Base-by-base conservation (phyloP, 306 rosid genomes). In the Comarum palustre region DNA sequence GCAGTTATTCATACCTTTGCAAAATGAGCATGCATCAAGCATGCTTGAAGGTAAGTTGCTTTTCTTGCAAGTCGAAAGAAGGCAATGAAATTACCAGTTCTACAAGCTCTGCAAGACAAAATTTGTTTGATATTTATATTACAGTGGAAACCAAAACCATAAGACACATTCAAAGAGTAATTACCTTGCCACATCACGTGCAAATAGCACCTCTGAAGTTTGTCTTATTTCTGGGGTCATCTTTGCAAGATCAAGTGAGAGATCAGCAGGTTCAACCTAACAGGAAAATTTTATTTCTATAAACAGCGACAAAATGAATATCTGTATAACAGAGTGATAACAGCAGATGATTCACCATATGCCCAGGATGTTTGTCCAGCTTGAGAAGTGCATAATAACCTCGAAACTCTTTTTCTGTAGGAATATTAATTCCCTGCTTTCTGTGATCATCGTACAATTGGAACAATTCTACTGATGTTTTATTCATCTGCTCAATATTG, bases 211-310 rank as follows among this genome's bases (percentile, higher is more conserved):
- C 86, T 94, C 97, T 24, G 92, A 84, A 60, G 97, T 84, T 75
- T 91, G 97, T 88, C 99, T 86, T 80, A 87, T 91, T 81, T 87
- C 96, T 20, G 97, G 90, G 72, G 97, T 85, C 99, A 94, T 94
- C 90, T 91, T 88, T 57, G 99, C 96, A 85, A 94, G 97, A 87
- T 94, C 99, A 52, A 91, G 97, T 31, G 99, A 94, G 80, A 94
- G 96, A 91, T 94, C 99, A 76, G 96, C 96, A 74, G 99, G 96
- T 88, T 94, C 97, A 88, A 94, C 99, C 99, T 91, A 85, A 80
- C 32, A 80, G 66, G 38, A 84, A 78, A 77, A 63, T 75, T 70
- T 83, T 81, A 78, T 74, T 78, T 85, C 75, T 75, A 73, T 55
- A 64, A 54, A 69, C 50, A 50, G 77, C 57, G 73, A 62, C 7